Evolutionary conservation across 2,329 filamentous ascomycete genomes (phyloP).

Genomic region (Zopfia rhizophila): DNA sequence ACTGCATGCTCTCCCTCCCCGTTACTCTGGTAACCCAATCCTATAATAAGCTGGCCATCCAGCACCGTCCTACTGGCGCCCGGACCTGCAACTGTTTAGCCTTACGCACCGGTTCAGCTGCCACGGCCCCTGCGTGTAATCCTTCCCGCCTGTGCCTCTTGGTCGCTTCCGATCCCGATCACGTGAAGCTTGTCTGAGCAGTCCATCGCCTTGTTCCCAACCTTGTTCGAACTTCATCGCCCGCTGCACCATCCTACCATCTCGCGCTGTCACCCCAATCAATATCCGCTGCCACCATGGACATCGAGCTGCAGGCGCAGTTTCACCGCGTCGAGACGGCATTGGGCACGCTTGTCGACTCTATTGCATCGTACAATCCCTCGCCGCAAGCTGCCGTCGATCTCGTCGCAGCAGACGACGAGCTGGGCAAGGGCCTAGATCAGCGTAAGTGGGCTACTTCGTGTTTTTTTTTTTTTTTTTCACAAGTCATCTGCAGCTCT

Average conservation of each 20-base stretch:
- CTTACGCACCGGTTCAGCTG: constrained; percentile 9
- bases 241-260: neutral
- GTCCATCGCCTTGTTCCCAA: constrained; percentile 5
- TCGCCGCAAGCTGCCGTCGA: constrained; percentile 74
- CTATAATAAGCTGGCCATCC: constrained; percentile 31
- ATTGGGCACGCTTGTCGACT: constrained; percentile 77
- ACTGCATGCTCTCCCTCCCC: too few relatives aligned
- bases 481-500: neutral
- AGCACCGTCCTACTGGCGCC: constrained; percentile 37
- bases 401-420: constrained; percentile 75
- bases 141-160: constrained; percentile 11
- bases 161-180: constrained; percentile 5
- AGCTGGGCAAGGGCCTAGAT: constrained; percentile 72
- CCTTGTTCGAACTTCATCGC: constrained; percentile 9
- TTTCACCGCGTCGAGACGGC: constrained; percentile 60
- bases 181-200: constrained; percentile 20
- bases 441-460: constrained; percentile 61
- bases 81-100: constrained; percentile 25
- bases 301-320: constrained; percentile 53
- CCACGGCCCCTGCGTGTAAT: constrained; percentile 7
- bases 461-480: constrained; percentile 5
- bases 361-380: constrained; percentile 84
- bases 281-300: constrained; percentile 43
- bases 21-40: too few relatives aligned
- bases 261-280: neutral